A percentile compares a stretch with the other conserved stretches of the same genome.
Conservation (phyloP, 768 basidiomycete genomes). For the Termitomyces heimii region DNA sequence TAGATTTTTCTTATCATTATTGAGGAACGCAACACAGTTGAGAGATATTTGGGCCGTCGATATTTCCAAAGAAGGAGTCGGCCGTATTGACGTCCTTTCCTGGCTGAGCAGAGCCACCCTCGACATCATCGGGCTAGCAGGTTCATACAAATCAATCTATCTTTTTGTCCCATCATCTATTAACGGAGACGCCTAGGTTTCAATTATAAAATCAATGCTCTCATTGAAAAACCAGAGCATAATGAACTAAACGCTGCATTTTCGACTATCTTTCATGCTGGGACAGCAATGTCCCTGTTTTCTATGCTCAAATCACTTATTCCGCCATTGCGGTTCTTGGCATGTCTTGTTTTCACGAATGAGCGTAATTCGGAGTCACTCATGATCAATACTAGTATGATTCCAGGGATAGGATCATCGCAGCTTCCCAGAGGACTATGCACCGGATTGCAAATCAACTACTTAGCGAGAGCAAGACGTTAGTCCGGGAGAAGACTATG, state of each 20-base stretch:
- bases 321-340: slow-evolving; percentile 29
- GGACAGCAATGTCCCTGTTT: slow-evolving; percentile 24
- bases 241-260: slow-evolving; percentile 44
- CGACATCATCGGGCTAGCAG: slow-evolving; percentile 72
- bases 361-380: slow-evolving; percentile 18
- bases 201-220: slow-evolving; percentile 21
- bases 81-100: slow-evolving; percentile 49
- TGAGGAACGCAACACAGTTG: slow-evolving; percentile 26
- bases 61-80: slow-evolving; percentile 21
- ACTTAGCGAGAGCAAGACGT: slow-evolving; percentile 35
- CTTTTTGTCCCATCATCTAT: slow-evolving; percentile 15
- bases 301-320: slow-evolving; percentile 21
- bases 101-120: slow-evolving; percentile 68
- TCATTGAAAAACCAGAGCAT: slow-evolving; percentile 17
- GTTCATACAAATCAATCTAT: slow-evolving; percentile 26
- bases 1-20: not conserved
- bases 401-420: slow-evolving; percentile 8
- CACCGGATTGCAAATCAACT: slow-evolving; percentile 35
- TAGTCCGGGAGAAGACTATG: slow-evolving; percentile 8
- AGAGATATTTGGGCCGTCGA: slow-evolving; percentile 41
- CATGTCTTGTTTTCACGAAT: slow-evolving; percentile 19
- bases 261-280: slow-evolving; percentile 34
- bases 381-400: slow-evolving; percentile 5
- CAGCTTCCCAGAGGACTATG: slow-evolving; percentile 28
- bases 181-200: slow-evolving; percentile 24